These are phyloP conservation scores for Aspergillus hiratsukae DNA, from an alignment of 2,329 filamentous ascomycete genomes.

Conservation along the genomic window DNA sequence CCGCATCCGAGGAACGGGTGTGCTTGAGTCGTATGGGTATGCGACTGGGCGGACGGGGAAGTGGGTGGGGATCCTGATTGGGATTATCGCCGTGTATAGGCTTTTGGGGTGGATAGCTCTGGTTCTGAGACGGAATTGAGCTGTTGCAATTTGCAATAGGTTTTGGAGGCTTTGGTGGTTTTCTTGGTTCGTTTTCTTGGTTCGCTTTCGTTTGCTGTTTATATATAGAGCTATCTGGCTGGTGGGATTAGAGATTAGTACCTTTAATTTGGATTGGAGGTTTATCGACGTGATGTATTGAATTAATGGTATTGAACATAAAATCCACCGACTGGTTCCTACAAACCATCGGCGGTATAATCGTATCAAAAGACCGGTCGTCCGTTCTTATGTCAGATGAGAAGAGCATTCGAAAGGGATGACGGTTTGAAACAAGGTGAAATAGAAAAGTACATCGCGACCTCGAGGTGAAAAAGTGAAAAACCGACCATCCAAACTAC, in stretches of 20 bases:
- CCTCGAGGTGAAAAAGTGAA: background rate
- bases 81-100: slow-evolving; percentile 70
- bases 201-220: background rate
- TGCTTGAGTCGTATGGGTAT: slow-evolving; percentile 68
- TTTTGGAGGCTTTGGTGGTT: background rate
- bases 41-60: slow-evolving; percentile 57
- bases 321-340: background rate
- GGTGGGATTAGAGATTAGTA: background rate
- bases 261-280: background rate
- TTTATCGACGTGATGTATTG: background rate
- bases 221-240: background rate
- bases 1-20: slow-evolving; percentile 64
- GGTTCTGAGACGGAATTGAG: slow-evolving; percentile 10
- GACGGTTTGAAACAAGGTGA: background rate
- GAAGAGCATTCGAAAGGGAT: background rate
- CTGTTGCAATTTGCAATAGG: background rate
- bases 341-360: background rate
- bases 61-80: slow-evolving; percentile 73
- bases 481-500: background rate
- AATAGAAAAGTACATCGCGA: background rate
- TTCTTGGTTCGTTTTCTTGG: background rate
- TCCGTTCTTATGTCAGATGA: background rate
- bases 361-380: background rate
- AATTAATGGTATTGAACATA: background rate
- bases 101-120: slow-evolving; percentile 64